phyloP scores from a whole-genome alignment of 2,329 filamentous ascomycete species.

The Venturia pyrina region DNA sequence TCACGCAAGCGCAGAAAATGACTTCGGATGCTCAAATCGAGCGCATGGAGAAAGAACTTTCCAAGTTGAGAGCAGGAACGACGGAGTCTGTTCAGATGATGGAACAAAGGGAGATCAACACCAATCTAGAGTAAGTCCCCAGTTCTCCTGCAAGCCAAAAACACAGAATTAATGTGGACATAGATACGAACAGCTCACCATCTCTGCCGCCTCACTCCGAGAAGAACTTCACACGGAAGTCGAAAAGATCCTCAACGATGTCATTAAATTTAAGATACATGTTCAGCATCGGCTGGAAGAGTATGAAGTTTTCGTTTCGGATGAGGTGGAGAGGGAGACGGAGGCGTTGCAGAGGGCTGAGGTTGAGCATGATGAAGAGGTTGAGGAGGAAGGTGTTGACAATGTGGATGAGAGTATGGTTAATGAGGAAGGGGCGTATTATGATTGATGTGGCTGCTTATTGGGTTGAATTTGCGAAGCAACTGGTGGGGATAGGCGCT shows the following conservation, averaged over 20 bases:
- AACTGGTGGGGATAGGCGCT: no score
- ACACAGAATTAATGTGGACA: not conserved
- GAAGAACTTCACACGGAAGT: conserved; percentile 97
- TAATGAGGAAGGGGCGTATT: not conserved
- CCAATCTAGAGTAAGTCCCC: conserved; percentile 73
- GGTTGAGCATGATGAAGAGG: conserved; percentile 21
- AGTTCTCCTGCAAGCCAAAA: not conserved
- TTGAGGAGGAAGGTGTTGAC: not conserved
- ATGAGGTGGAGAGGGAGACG: conserved; percentile 68
- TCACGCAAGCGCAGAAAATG: conserved; percentile 76
- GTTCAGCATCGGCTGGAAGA: conserved; percentile 86
- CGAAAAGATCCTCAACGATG: conserved; percentile 89
- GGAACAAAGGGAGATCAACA: conserved; percentile 93
- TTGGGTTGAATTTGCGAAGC: no score
- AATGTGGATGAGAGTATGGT: not conserved
- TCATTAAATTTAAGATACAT: conserved; percentile 98
- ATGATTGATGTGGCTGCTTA: not conserved
- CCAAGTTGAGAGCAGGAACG: conserved; percentile 76
- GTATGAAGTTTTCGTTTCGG: conserved; percentile 86
- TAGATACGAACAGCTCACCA: conserved; percentile 85
- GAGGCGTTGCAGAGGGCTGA: conserved; percentile 36
- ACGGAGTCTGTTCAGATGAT: conserved; percentile 82
- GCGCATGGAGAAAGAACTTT: conserved; percentile 97
- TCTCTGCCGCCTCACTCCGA: conserved; percentile 71
- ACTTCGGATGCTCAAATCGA: conserved; percentile 90